Percentiles rank a stretch among this genome's conserved stretches.
Evolutionary conservation across 805 yeast species (phyloP).

Genomic region (Metschnikowia cubensis): DNA sequence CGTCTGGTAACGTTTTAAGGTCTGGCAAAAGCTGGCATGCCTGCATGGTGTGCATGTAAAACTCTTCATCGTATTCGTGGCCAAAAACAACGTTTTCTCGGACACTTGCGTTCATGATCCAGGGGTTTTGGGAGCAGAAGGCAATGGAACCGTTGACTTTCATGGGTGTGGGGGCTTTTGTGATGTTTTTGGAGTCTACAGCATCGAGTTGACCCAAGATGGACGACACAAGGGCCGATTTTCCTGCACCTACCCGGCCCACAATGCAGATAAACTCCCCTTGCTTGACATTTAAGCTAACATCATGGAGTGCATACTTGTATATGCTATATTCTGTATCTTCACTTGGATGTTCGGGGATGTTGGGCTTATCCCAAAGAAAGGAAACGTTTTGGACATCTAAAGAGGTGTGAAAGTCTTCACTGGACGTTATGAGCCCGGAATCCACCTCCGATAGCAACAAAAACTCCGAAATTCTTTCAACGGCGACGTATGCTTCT

Average conservation of each 20-base stretch:
- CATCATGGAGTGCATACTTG: constrained; percentile 14
- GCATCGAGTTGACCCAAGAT: constrained; percentile 17
- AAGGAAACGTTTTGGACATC: constrained; percentile 11
- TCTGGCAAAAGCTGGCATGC: constrained; percentile 38
- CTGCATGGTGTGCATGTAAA: constrained; percentile 29
- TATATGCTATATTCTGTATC: constrained; percentile 23
- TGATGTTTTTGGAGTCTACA: constrained; percentile 6
- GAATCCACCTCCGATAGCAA: constrained; percentile 18
- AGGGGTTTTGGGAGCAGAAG: constrained; percentile 39
- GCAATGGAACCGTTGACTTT: constrained; percentile 33
- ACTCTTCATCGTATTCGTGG: constrained; percentile 26
- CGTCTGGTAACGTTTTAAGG: constrained; percentile 35
- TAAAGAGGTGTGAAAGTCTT: constrained; percentile 1
- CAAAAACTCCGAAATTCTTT: constrained; percentile 49
- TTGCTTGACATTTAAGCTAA: constrained; percentile 7
- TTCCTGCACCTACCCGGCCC: constrained; percentile 18
- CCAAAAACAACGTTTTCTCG: constrained; percentile 41
- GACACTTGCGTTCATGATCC: constrained; percentile 40
- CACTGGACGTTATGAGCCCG: constrained; percentile 6
- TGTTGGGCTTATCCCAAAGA: constrained; percentile 12
- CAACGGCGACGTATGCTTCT: constrained; percentile 57
- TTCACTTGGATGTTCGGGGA: constrained; percentile 1
- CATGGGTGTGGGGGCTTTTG: constrained; percentile 9
- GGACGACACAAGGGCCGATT: constrained; percentile 13
- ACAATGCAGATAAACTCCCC: constrained; percentile 17